Base-by-base conservation (phyloP, 2,329 filamentous ascomycete species). In the Paracamarosporium sp. region DNA sequence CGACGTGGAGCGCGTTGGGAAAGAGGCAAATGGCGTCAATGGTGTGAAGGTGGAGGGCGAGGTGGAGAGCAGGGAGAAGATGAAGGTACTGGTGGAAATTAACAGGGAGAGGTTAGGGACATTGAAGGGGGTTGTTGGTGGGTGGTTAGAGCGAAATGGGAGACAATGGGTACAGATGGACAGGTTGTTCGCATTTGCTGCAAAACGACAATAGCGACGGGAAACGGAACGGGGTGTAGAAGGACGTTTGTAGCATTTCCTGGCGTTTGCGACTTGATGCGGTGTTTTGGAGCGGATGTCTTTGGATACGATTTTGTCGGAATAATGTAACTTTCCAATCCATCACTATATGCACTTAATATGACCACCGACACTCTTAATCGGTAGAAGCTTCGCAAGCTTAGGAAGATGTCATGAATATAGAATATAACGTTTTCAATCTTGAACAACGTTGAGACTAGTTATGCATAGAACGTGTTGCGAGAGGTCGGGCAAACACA, bases 81-180 rank as follows among this genome's bases (percentile, higher is more conserved):
- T 70, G 61, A 79, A 75, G 55, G 76, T 97, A 2, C 80, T 97
- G 55, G 92, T 88, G 3, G 91, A 93, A 72, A 88, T 93, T 75
- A 99, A 99, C 76, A 85, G 91, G 56, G 82, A 84, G 36, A 83
- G 92, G 60, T 98, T 98, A 73, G 85, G 79, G 11, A 92, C 90
- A 0, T 80, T 94, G 64, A 91, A 88, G 81, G 83, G 84, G 6
- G 87, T 93, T 13, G 91, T 97, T 5, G 92, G 94, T 63, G 87
- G 81, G 70, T 96, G 96, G 78, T 78, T 97, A 67, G 92, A 92
- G 70, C 95, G 94, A 80, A 96, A 93, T 76, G 93, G 93, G 25
- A 83, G 92, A 67, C 90, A 93, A 77, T 97, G 92, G 92, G 93
- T 97, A 51, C 90, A 92, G 65, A 97, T 97, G 93, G 92, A 95